Base-by-base conservation (phyloP, 1,139 yeast species). In the Sugiyamaella sp. region DNA sequence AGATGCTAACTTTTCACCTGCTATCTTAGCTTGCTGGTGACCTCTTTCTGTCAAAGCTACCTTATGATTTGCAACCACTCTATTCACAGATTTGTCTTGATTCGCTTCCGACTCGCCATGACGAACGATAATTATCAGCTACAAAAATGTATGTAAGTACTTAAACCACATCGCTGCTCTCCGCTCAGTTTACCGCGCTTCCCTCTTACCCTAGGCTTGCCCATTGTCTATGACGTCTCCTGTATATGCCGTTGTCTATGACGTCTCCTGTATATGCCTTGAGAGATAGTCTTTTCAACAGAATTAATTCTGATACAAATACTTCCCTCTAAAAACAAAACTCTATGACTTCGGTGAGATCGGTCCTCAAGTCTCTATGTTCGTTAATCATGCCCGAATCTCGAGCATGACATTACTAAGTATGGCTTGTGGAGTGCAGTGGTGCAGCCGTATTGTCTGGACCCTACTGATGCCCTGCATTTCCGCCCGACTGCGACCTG, bases 101-200 rank as follows among this genome's bases (percentile, higher is more conserved):
- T 90, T 90, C 12, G 96, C 95, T 65, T 88, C 95, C 2, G 93
- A 85, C 66, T 90, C 97, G 32, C 97, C 97, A 68, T 90, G 97
- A 62, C 97, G 82, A 10, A 90, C 84, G 24, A 90, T 75, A 47
- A 90, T 73, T 39, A 90, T 89, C 44, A 89, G 78, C 86, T 84
- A 50, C 6, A 44, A 29, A 4, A 8, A 29, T n/a, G n/a, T n/a
- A n/a, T n/a, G n/a, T n/a, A n/a, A n/a, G n/a, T n/a, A n/a, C n/a
- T n/a, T n/a, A n/a, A n/a, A n/a, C n/a, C n/a, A n/a, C n/a, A n/a
- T n/a, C n/a, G n/a, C n/a, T n/a, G n/a, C n/a, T n/a, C n/a, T n/a
- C n/a, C n/a, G n/a, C n/a, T n/a, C n/a, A n/a, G n/a, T n/a, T n/a
- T n/a, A n/a, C n/a, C n/a, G n/a, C n/a, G n/a, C 19, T 2, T 9